These are phyloP conservation scores for Helminthosporium solani DNA, from an alignment of 2,329 filamentous ascomycete species.

Conservation along the genomic window DNA sequence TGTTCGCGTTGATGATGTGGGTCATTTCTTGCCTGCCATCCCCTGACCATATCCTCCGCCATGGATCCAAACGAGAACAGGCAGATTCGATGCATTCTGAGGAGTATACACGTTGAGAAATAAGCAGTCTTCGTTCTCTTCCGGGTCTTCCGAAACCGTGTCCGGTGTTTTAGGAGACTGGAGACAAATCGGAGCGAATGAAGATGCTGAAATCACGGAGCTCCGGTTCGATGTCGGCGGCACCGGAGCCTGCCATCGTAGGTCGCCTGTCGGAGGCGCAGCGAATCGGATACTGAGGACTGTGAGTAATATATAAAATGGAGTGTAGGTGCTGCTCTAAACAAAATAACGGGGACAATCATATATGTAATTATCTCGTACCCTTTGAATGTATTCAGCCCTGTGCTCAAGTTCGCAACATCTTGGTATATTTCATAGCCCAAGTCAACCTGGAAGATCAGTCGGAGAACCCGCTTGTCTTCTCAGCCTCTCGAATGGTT, in stretches of 20 bases:
- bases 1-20: conserved; percentile 49
- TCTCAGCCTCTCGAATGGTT: conserved; percentile 9
- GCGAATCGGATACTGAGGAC: conserved; percentile 49
- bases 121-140: conserved; percentile 40
- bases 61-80: conserved; percentile 37
- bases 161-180: no score
- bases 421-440: conserved; percentile 37
- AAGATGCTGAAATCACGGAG: conserved; percentile 44
- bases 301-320: not conserved
- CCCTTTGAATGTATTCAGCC: conserved; percentile 38
- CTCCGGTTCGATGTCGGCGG: conserved; percentile 46
- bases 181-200: conserved; percentile 44
- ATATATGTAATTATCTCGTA: conserved; percentile 8
- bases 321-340: no score
- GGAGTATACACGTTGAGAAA: conserved; percentile 42
- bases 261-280: conserved; percentile 51
- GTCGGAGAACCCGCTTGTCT: not conserved
- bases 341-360: no score
- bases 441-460: conserved; percentile 23
- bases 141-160: no score
- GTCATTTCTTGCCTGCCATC: conserved; percentile 43
- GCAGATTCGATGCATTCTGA: conserved; percentile 24
- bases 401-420: conserved; percentile 21
- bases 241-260: conserved; percentile 55
- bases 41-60: conserved; percentile 41